A percentile compares a stretch with the other conserved stretches of the same genome.
These are phyloP conservation scores for Candida koratica DNA, from an alignment of 805 yeast species.

Conservation along the genomic window DNA sequence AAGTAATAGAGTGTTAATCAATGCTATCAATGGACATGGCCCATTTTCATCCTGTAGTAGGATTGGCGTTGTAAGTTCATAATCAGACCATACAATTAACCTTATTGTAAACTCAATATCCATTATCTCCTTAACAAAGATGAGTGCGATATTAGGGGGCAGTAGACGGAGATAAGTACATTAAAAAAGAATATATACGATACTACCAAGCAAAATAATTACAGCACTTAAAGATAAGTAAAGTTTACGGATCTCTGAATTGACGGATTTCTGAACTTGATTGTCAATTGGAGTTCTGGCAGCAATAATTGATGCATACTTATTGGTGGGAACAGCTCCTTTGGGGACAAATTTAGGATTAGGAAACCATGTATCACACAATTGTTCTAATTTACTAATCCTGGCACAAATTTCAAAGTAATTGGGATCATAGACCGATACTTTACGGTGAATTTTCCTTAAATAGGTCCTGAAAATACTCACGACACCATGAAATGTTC, in stretches of 20 bases:
- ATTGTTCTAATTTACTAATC: constrained; percentile 87
- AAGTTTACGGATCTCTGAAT: constrained; percentile 16
- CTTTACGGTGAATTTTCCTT: constrained; percentile 71
- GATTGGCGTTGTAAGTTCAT: constrained; percentile 46
- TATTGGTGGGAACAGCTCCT: constrained; percentile 42
- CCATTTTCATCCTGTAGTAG: constrained; percentile 79
- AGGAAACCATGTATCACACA: constrained; percentile 75
- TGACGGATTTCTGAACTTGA: constrained; percentile 18
- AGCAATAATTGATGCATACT: constrained; percentile 31
- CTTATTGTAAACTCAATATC: constrained; percentile 20
- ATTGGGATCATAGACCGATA: constrained; percentile 79
- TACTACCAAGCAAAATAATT: constrained; percentile 9
- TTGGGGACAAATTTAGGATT: constrained; percentile 47
- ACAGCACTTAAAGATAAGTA: constrained; percentile 17
- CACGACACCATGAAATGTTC: constrained; percentile 72
- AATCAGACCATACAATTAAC: constrained; percentile 32
- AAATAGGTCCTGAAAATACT: constrained; percentile 72
- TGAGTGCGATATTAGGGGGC: background rate
- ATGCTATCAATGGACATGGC: constrained; percentile 82
- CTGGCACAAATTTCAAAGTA: constrained; percentile 77
- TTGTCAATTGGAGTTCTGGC: constrained; percentile 33
- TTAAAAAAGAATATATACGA: constrained; percentile 4
- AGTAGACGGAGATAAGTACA: background rate
- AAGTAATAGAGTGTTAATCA: constrained; percentile 65
- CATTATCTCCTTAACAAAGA: constrained; percentile 1